Evolutionary conservation across 768 basidiomycete species (phyloP), one percentile per base, ranked within the genome.

Genomic region (Tulasnella sp.): DNA sequence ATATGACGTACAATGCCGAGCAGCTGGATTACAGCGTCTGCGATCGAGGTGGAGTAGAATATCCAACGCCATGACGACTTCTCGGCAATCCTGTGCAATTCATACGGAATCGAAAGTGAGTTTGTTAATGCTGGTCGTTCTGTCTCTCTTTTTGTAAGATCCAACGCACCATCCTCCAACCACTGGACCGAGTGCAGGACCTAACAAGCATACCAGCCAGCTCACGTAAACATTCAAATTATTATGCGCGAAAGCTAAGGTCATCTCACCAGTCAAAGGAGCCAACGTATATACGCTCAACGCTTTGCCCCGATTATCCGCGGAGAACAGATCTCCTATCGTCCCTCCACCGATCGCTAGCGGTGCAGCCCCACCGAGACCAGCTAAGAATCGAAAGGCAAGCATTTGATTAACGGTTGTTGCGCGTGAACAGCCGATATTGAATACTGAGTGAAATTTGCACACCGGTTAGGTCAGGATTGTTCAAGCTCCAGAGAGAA

Each of bases 51-150:
- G 0, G 90, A 88, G 89, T 91, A 91, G 82, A 92, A 93, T 40
- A 92, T 91, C 91, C 91, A 92, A 82, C 90, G 85, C 92, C 92
- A 93, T 0, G 90, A 90, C 0, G 90, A 87, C 48, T 84, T 85
- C 57, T 92, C 85, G 0, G 89, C 88, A 37, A 93, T 88, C 85
- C 20, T 77, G 23, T n/a, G 23, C 26, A 29, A 39, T 23, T 20
- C 9, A 75, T 3, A 7, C 23, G 23, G 18, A 29, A 16, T 1
- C 9, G 5, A 32, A 37, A 39, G 23, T n/a, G 13, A 46, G 23
- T 20, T 51, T 37, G 51, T 74, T 42, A 23, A 16, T 13, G 5
- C 61, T 26, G 70, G 73, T 76, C 42, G 51, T 44, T 44, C 7
- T 15, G 16, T 44, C 44, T 44, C 15, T 16, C 55, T 74, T 35